Base-by-base conservation (phyloP, 805 yeast species). In the Candida khao-thaluensis region DNA sequence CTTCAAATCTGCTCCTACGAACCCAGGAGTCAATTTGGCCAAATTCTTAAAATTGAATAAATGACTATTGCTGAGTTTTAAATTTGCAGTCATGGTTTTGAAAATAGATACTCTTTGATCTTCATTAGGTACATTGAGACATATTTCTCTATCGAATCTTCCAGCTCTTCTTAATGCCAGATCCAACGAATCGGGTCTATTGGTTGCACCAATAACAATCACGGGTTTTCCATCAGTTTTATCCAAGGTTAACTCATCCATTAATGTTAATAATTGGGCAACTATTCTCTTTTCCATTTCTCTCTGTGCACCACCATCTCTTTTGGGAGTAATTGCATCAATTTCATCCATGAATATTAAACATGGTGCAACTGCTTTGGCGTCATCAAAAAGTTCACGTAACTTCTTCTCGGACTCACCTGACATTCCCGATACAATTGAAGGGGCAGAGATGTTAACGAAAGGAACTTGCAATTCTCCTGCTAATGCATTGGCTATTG, bases 211-310 rank as follows among this genome's bases (percentile, higher is more conserved):
- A 17, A 93, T 80, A 0, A 93, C 83, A 46, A 93, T 83, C 1
- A 93, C 96, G 0, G 98, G 97, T 46, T 85, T 85, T 2, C 96
- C 96, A 37, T 76, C 85, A 0, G 97, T 91, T 47, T 90, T 89
- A 29, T 84, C 95, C 44, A 91, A 64, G 1, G 95, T 75, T 27
- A 93, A 64, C 54, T 89, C 96, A 62, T 93, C 99, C 85, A 93
- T 90, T 20, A 95, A 82, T 0, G 99, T 93, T 30, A 93, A 70
- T 45, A 93, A 70, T 58, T 93, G 99, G 0, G 98, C 98, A 2
- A 93, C 99, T 21, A 93, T 91, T 58, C 99, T 74, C 50, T 93
- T 77, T 59, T 93, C 99, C 98, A 93, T 93, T 64, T 93, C 99
- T 51, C 99, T 73, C 60, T 89, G 97, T 2, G 96, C 98, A 17